Conservation (phyloP, 257 asterid genomes). For the Gentiana macrophylla region DNA sequence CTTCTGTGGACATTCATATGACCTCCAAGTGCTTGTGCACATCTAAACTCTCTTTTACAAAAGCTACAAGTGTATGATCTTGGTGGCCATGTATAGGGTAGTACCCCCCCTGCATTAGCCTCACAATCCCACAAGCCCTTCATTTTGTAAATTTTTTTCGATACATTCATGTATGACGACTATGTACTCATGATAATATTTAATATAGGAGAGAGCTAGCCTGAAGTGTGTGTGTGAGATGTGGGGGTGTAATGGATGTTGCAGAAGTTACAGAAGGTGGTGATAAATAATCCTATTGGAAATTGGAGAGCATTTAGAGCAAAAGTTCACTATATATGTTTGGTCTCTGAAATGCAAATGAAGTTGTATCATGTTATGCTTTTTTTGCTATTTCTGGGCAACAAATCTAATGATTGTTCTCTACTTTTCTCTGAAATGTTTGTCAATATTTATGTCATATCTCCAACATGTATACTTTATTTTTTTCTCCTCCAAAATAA, state of each 20-base stretch:
- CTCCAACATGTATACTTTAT: constrained; percentile 1
- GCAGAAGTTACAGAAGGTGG: constrained; percentile 2
- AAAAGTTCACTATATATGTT: constrained; percentile 45
- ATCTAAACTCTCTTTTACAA: constrained; percentile 82
- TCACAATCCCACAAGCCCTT: constrained; percentile 28
- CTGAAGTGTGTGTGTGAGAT: neutral
- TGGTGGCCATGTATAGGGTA: constrained; percentile 71
- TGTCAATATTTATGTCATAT: constrained; percentile 31
- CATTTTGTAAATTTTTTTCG: constrained; percentile 14
- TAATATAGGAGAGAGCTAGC: neutral
- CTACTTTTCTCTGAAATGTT: constrained; percentile 29
- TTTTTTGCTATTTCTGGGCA: constrained; percentile 37
- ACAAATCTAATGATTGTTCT: constrained; percentile 43
- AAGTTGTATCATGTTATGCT: constrained; percentile 39
- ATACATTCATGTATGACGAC: constrained; percentile 15
- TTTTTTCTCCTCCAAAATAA: too few species aligned
- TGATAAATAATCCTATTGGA: constrained; percentile 29
- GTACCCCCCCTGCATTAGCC: constrained; percentile 22
- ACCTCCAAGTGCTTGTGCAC: constrained; percentile 97
- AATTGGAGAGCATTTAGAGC: constrained; percentile 28
- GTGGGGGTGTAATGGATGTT: too few species aligned
- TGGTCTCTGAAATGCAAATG: constrained; percentile 39
- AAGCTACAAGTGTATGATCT: constrained; percentile 73
- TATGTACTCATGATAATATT: neutral
- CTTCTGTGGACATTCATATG: constrained; percentile 96